phyloP scores from a whole-genome alignment of 2,329 filamentous ascomycete species.

The Diaporthe velutina region DNA sequence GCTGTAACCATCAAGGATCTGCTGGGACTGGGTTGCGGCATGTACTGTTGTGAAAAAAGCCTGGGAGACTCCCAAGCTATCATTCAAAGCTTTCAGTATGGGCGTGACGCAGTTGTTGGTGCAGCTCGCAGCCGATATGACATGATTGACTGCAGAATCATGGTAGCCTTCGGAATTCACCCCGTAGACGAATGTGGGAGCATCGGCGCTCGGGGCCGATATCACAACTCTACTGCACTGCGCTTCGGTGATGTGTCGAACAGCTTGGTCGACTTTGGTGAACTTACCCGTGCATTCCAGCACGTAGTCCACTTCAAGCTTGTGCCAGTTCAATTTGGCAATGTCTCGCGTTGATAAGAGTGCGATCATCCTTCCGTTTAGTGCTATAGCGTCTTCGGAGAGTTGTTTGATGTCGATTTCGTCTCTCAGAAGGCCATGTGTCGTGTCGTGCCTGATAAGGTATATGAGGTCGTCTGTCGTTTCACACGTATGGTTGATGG shows the following conservation, averaged over 20 bases:
- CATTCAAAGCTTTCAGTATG: not conserved
- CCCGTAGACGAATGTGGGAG: conserved; percentile 5
- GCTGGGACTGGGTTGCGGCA: not conserved
- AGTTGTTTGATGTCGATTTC: not conserved
- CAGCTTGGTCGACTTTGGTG: not conserved
- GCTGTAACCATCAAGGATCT: not conserved
- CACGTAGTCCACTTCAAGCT: not conserved
- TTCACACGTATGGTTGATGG: not conserved
- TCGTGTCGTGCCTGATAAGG: not conserved
- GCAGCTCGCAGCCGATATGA: conserved; percentile 2
- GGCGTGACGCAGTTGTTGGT: not conserved
- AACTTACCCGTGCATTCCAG: conserved; percentile 3
- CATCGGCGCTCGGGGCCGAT: not conserved
- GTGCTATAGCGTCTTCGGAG: not conserved
- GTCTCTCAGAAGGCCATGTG: conserved; percentile 1
- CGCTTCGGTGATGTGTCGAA: conserved; percentile 3
- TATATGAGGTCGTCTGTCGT: conserved; percentile 8
- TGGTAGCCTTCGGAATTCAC: not conserved
- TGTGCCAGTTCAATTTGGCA: conserved; percentile 1
- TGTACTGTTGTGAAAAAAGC: conserved; percentile 4
- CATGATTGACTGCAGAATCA: not conserved
- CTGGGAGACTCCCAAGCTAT: conserved; percentile 6
- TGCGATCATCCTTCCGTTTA: not conserved
- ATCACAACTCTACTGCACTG: conserved; percentile 1
- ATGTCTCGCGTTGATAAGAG: conserved; percentile 6